Conservation (phyloP, 2,329 filamentous ascomycete species). For the Parascedosporium putredinis region DNA sequence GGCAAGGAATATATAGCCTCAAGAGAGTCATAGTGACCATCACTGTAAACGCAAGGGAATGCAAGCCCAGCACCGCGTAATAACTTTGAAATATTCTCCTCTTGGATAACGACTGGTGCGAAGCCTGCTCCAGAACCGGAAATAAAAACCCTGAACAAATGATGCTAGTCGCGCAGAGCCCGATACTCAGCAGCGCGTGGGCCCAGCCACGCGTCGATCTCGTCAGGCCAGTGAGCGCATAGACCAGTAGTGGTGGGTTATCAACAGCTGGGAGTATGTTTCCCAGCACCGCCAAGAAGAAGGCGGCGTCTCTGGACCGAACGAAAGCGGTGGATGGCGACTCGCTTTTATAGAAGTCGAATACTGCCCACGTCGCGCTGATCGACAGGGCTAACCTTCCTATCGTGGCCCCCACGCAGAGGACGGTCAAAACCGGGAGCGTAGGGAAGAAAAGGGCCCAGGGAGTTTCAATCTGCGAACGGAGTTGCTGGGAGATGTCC, state of each 20-base stretch:
- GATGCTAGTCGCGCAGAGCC: background rate
- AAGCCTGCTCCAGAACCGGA: background rate
- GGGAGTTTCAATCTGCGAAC: background rate
- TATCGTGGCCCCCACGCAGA: background rate
- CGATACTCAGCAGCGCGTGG: background rate
- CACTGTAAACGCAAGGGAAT: background rate
- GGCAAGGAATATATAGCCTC: background rate
- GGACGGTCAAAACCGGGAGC: background rate
- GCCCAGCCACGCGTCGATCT: background rate
- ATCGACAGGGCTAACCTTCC: background rate
- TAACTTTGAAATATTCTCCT: background rate
- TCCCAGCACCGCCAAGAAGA: background rate
- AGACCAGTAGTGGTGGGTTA: background rate
- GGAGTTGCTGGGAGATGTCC: background rate
- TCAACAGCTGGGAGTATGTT: background rate
- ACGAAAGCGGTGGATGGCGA: background rate
- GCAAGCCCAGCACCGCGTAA: background rate
- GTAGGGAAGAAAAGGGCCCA: background rate
- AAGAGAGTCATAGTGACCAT: background rate
- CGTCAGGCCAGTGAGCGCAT: background rate
- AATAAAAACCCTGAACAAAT: background rate
- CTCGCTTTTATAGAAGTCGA: background rate
- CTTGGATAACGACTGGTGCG: background rate
- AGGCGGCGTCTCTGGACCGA: background rate
- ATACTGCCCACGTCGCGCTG: background rate